These are phyloP conservation scores for Sporisorium iseilematis-ciliati DNA, from an alignment of 1,284 basidiomycete species.

Conservation along the genomic window DNA sequence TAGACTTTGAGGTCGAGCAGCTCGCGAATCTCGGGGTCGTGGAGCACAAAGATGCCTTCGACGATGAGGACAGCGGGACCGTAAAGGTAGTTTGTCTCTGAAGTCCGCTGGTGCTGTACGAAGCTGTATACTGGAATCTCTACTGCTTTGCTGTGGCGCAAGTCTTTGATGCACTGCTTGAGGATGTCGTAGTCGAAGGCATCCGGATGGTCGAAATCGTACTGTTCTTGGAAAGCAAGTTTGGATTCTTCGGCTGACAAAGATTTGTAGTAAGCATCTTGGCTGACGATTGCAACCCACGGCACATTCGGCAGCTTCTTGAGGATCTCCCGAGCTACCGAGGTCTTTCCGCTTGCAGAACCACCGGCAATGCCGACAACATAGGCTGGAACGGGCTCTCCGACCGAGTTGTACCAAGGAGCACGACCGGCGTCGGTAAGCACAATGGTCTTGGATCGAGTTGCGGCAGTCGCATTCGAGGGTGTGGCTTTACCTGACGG, in stretches of 20 bases:
- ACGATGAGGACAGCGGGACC: constrained; percentile 95
- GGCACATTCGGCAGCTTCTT: constrained; percentile 63
- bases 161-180: constrained; percentile 78
- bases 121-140: constrained; percentile 93
- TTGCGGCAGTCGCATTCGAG: constrained; percentile 20
- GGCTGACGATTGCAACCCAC: constrained; percentile 67
- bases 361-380: constrained; percentile 95
- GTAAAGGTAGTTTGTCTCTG: constrained; percentile 90
- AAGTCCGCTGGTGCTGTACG: constrained; percentile 85
- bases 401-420: constrained; percentile 78
- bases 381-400: constrained; percentile 76
- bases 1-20: constrained; percentile 89
- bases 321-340: constrained; percentile 62
- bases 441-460: constrained; percentile 54
- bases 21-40: constrained; percentile 76
- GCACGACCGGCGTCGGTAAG: constrained; percentile 67
- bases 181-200: constrained; percentile 92
- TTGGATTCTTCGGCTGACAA: constrained; percentile 81
- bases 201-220: constrained; percentile 94
- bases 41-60: constrained; percentile 92
- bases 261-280: constrained; percentile 93
- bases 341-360: constrained; percentile 91
- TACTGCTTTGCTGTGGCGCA: constrained; percentile 80
- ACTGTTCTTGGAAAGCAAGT: constrained; percentile 83
- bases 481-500: constrained; percentile 15